Evolutionary conservation across 805 yeast genomes (phyloP).

Genomic region (Candida boleticola): DNA sequence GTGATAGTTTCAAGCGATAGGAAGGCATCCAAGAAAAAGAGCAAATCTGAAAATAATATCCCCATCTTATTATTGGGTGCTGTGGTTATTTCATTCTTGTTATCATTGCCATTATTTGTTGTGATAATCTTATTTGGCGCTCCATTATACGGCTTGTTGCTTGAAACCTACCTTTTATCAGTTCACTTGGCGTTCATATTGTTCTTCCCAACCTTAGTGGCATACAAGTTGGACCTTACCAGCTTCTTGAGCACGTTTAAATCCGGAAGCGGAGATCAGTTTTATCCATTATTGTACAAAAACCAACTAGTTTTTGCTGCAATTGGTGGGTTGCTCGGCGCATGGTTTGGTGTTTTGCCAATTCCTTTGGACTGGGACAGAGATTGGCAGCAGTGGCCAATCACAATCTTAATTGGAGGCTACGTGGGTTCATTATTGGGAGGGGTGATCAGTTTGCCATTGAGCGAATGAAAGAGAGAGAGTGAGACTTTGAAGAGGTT

Average conservation of each 20-base stretch:
- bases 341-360: slow-evolving; percentile 92
- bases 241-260: slow-evolving; percentile 22
- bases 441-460: slow-evolving; percentile 20
- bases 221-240: slow-evolving; percentile 50
- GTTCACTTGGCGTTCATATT: slow-evolving; percentile 59
- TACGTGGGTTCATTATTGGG: slow-evolving; percentile 74
- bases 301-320: slow-evolving; percentile 27
- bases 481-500: no score
- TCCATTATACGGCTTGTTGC: slow-evolving; percentile 54
- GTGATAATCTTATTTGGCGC: slow-evolving; percentile 72
- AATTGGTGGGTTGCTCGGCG: slow-evolving; percentile 50
- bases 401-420: slow-evolving; percentile 77
- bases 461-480: slow-evolving; percentile 1
- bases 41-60: slow-evolving; percentile 12
- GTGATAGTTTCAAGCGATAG: slow-evolving; percentile 7
- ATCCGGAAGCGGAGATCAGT: slow-evolving; percentile 12
- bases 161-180: slow-evolving; percentile 60
- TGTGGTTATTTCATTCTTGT: slow-evolving; percentile 26
- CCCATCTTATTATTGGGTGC: slow-evolving; percentile 26
- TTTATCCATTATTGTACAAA: slow-evolving; percentile 19
- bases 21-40: slow-evolving; percentile 7
- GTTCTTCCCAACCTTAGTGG: slow-evolving; percentile 61
- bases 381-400: slow-evolving; percentile 96
- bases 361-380: slow-evolving; percentile 98
- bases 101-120: slow-evolving; percentile 39